A percentile compares a stretch with the other conserved stretches of the same genome.
Conservation (phyloP, 257 asterid genomes). For the Plantago major region DNA sequence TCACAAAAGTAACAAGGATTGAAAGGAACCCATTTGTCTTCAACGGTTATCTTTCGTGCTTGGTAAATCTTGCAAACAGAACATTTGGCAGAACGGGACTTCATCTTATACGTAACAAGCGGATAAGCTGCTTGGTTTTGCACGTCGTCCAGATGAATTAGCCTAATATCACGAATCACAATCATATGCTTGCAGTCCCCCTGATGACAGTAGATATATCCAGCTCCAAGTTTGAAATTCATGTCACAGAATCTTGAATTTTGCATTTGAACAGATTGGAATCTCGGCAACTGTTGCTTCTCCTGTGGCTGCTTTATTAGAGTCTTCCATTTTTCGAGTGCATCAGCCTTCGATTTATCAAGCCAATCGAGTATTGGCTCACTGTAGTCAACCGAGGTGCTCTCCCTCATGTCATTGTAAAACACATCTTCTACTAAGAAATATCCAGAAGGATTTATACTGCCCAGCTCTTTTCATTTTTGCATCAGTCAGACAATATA, state of each 20-base stretch:
- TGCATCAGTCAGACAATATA: constrained; percentile 76
- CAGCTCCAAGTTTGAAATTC: constrained; percentile 75
- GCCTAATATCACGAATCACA: constrained; percentile 74
- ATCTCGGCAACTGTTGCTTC: constrained; percentile 52
- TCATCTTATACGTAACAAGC: constrained; percentile 41
- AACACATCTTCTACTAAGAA: constrained; percentile 84
- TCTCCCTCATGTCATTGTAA: constrained; percentile 66
- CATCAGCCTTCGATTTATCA: constrained; percentile 55
- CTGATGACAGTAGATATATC: constrained; percentile 90
- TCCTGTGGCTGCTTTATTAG: constrained; percentile 50
- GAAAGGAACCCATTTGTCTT: constrained; percentile 75
- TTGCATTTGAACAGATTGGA: constrained; percentile 62
- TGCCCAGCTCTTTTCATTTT: constrained; percentile 62
- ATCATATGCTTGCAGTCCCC: constrained; percentile 85
- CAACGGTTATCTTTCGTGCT: constrained; percentile 75
- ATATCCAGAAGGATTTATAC: constrained; percentile 78
- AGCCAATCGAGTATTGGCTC: constrained; percentile 80
- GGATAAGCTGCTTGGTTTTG: constrained; percentile 82
- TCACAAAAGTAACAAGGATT: constrained; percentile 90
- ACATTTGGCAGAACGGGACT: constrained; percentile 56
- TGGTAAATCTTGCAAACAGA: constrained; percentile 72
- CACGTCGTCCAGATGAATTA: constrained; percentile 76
- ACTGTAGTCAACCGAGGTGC: constrained; percentile 64
- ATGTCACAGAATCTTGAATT: constrained; percentile 68
- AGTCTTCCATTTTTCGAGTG: constrained; percentile 81